Evolutionary conservation across 768 basidiomycete genomes (phyloP).

Genomic region (Rhizopogon rudus): DNA sequence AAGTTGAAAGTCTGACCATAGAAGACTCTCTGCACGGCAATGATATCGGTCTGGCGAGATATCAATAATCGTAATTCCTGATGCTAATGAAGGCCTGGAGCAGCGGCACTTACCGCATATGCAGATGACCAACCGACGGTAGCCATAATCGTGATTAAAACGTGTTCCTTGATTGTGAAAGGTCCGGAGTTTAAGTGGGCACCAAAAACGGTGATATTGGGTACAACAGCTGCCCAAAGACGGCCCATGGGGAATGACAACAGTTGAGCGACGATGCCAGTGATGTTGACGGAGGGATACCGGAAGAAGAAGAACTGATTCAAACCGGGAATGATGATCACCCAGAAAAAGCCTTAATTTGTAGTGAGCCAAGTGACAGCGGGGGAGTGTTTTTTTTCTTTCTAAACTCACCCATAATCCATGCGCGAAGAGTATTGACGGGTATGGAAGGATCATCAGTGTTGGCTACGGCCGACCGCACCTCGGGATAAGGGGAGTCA

Average conservation of each 20-base stretch:
- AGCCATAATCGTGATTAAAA: constrained; percentile 60
- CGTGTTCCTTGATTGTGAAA: constrained; percentile 69
- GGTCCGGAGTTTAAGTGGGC: constrained; percentile 29
- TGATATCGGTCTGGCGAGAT: constrained; percentile 33
- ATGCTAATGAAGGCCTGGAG: constrained; percentile 10
- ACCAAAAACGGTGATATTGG: constrained; percentile 24
- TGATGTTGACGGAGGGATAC: constrained; percentile 37
- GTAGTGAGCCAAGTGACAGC: neutral
- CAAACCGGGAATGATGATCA: constrained; percentile 56
- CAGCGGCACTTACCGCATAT: neutral
- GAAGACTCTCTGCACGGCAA: constrained; percentile 41
- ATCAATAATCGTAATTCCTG: neutral
- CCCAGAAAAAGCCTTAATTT: constrained; percentile 39
- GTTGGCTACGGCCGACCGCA: constrained; percentile 45
- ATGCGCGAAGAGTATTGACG: constrained; percentile 30
- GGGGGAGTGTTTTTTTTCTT: neutral
- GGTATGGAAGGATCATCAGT: constrained; percentile 42
- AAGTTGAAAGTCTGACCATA: constrained; percentile 36
- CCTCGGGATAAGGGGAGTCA: constrained; percentile 52
- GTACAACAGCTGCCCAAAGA: constrained; percentile 51
- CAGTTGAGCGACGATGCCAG: constrained; percentile 40
- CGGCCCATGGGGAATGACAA: constrained; percentile 27
- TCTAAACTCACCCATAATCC: constrained; percentile 29
- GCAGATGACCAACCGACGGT: constrained; percentile 36
- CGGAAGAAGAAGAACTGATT: constrained; percentile 70